phyloP scores from a whole-genome alignment of 2,329 filamentous ascomycete species.

The Penicillium freii region DNA sequence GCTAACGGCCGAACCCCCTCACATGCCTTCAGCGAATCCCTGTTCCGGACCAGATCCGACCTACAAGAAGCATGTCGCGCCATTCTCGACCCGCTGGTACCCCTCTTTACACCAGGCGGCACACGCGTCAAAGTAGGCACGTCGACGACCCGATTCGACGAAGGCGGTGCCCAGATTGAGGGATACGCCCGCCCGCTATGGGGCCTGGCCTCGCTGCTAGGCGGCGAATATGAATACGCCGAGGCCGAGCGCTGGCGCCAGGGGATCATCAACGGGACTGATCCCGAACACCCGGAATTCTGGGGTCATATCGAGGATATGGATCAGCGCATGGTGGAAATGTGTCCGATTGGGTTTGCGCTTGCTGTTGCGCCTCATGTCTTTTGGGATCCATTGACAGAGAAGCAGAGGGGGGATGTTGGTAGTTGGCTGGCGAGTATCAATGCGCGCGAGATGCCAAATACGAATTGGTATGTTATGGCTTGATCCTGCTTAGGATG shows the following conservation, averaged over 20 bases:
- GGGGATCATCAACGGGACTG: slow-evolving; percentile 68
- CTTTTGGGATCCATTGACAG: slow-evolving; percentile 66
- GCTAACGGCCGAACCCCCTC: slow-evolving; percentile 32
- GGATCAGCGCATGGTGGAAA: slow-evolving; percentile 82
- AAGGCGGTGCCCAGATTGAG: slow-evolving; percentile 73
- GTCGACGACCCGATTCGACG: slow-evolving; percentile 74
- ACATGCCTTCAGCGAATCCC: slow-evolving; percentile 29
- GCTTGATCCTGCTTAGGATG: not conserved
- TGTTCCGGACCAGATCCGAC: slow-evolving; percentile 30
- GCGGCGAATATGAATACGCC: slow-evolving; percentile 64
- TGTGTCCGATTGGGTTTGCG: slow-evolving; percentile 74
- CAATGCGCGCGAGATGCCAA: slow-evolving; percentile 69
- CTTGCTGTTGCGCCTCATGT: slow-evolving; percentile 64
- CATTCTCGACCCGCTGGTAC: slow-evolving; percentile 67
- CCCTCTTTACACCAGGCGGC: slow-evolving; percentile 67
- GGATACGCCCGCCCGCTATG: slow-evolving; percentile 73
- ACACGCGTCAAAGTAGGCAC: slow-evolving; percentile 67
- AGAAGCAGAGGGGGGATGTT: slow-evolving; percentile 63
- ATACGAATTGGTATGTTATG: slow-evolving; percentile 60
- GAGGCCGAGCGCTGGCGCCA: slow-evolving; percentile 66
- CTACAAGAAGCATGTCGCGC: slow-evolving; percentile 61
- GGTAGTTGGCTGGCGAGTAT: slow-evolving; percentile 73
- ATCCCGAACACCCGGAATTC: slow-evolving; percentile 68
- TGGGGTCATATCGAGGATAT: slow-evolving; percentile 75
- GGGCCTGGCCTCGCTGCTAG: slow-evolving; percentile 69